A percentile compares a stretch with the other conserved stretches of the same genome.
Conservation (phyloP, 1,284 basidiomycete species). For the Neolentinus lepideus region DNA sequence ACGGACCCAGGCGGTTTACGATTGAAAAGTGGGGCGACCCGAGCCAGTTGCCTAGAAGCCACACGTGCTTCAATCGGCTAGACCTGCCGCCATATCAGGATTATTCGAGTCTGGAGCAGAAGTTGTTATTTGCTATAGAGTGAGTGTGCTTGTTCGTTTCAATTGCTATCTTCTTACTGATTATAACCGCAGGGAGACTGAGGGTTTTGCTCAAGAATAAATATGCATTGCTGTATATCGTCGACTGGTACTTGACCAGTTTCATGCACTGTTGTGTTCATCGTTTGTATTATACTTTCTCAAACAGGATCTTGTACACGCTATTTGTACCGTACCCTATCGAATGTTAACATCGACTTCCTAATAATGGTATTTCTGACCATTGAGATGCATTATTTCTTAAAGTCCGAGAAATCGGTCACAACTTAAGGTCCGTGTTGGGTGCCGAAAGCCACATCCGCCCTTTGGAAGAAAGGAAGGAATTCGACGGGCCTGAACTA, state of each 20-base stretch:
- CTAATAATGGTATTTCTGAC: not conserved
- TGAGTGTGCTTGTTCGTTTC: slow-evolving; percentile 26
- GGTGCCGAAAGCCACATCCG: too few relatives aligned
- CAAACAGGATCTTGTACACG: not conserved
- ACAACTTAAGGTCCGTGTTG: too few relatives aligned
- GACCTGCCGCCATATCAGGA: slow-evolving; percentile 85
- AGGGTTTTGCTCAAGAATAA: slow-evolving; percentile 66
- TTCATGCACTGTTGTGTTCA: not conserved
- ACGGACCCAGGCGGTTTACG: slow-evolving; percentile 85
- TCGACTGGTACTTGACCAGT: not conserved
- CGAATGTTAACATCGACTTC: not conserved
- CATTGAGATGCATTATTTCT: too few relatives aligned
- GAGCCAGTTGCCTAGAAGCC: slow-evolving; percentile 78
- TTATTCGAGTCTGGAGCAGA: slow-evolving; percentile 78
- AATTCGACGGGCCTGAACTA: too few relatives aligned
- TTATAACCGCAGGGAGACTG: slow-evolving; percentile 46
- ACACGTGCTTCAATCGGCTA: slow-evolving; percentile 83
- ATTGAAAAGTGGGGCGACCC: slow-evolving; percentile 88
- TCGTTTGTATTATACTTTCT: not conserved
- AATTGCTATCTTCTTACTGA: not conserved
- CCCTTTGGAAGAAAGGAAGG: too few relatives aligned
- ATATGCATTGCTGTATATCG: slow-evolving; percentile 2
- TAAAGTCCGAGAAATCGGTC: too few relatives aligned
- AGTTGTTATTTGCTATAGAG: slow-evolving; percentile 81
- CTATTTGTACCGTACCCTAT: not conserved